Evolutionary conservation across 2,329 filamentous ascomycete genomes (phyloP), one percentile per base, ranked within the genome.

Genomic region (Moelleriella libera): DNA sequence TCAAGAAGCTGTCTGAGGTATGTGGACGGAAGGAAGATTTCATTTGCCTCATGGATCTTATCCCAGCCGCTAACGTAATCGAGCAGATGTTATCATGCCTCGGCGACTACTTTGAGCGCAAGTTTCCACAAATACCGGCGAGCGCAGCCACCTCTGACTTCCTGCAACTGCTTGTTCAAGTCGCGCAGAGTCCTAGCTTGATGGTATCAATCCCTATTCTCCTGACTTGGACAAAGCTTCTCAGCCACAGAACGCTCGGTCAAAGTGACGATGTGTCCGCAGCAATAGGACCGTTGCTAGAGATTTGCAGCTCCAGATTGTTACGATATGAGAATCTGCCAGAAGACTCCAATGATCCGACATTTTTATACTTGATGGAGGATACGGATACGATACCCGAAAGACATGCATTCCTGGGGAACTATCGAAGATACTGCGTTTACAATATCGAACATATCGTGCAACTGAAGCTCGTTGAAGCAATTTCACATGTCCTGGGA

Each of bases 331-430:
- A 98, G 63, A 82, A 76, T 52, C 68, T 97, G 2, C 86, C 88
- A 0, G 82, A 90, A 52, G 85, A 94, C 52, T 84, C 82, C 0
- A 78, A 86, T 44, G 83, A 96, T 55, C 75, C 85, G 2, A 89
- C 85, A 0, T 76, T 88, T 49, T 70, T 87, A 9, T 92, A 95
- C 54, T 72, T 98, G 1, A 74, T 88, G 57, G 89, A 97, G 58
- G 92, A 98, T 60, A 94, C 95, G 48, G 92, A 98, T 58, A 97
- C 90, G 0, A 72, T 90, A 21, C 92, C 92, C 0, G 92, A 98
- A 61, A 78, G 88, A 29, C 92, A 98, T 65, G 88, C 88, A 1
- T 98, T 98, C 61, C 74, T 97, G 9, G 88, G 90, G 4, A 97
- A 98, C 59, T 98, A 98, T 63, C 77, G 92, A 40, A 78, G 92